phyloP scores from a whole-genome alignment of 2,329 filamentous ascomycete species.

The Drechslera avenae region DNA sequence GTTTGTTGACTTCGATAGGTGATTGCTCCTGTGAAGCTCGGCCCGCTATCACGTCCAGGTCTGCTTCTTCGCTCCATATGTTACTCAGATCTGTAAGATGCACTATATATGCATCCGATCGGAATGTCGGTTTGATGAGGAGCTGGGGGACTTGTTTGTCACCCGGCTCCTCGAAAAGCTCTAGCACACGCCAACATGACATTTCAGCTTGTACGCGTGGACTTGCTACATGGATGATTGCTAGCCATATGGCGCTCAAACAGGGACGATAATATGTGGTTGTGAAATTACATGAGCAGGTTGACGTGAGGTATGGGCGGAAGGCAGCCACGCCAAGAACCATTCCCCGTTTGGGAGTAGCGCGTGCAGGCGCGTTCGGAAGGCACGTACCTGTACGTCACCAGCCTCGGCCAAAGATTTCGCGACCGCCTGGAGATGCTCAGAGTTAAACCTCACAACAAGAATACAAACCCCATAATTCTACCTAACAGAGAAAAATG shows the following conservation, averaged over 20 bases:
- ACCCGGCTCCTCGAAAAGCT: slow-evolving; percentile 29
- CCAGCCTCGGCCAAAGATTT: slow-evolving; percentile 23
- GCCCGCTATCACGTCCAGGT: slow-evolving; percentile 64
- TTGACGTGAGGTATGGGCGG: slow-evolving; percentile 1
- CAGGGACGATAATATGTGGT: neutral
- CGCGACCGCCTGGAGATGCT: slow-evolving; percentile 1
- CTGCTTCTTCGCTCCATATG: slow-evolving; percentile 72
- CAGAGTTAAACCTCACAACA: neutral
- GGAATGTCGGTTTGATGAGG: slow-evolving; percentile 65
- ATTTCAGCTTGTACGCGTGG: slow-evolving; percentile 16
- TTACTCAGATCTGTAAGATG: slow-evolving; percentile 73
- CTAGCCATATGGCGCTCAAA: neutral
- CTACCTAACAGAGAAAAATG: slow-evolving; percentile 24
- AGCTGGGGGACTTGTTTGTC: slow-evolving; percentile 59
- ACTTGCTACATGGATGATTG: no score
- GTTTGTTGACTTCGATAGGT: slow-evolving; percentile 74
- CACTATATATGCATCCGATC: slow-evolving; percentile 64
- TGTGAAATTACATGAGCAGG: neutral
- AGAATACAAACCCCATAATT: neutral
- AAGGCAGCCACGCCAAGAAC: slow-evolving; percentile 21
- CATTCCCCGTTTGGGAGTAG: slow-evolving; percentile 5
- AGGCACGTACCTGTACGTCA: slow-evolving; percentile 25
- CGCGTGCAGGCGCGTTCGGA: slow-evolving; percentile 8
- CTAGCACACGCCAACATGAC: slow-evolving; percentile 44
- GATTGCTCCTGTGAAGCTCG: slow-evolving; percentile 68